Conservation (phyloP, 805 yeast genomes). For the Ogataea pilisensis region DNA sequence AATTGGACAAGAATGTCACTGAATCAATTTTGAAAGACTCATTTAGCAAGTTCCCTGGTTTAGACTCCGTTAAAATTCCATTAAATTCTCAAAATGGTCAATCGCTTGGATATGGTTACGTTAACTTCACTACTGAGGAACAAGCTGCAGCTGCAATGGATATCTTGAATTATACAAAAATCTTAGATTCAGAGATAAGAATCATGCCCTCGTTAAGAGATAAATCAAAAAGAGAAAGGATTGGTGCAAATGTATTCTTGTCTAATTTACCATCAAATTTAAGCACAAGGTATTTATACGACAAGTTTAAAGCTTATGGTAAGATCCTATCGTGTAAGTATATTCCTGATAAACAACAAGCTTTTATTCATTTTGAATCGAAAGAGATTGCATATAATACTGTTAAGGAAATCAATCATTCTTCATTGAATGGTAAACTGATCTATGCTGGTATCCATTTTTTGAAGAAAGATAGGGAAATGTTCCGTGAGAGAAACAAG, state of each 20-base stretch:
- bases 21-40: constrained; percentile 43
- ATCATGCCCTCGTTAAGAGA: constrained; percentile 55
- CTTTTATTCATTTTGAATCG: constrained; percentile 40
- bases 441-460: constrained; percentile 29
- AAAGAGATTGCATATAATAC: constrained; percentile 33
- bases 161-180: constrained; percentile 46
- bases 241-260: constrained; percentile 50
- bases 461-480: constrained; percentile 25
- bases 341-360: constrained; percentile 22
- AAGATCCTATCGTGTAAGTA: constrained; percentile 30
- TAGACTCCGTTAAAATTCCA: constrained; percentile 59
- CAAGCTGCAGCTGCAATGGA: constrained; percentile 57
- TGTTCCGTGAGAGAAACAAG: constrained; percentile 12
- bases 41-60: constrained; percentile 41
- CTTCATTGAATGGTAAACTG: constrained; percentile 19
- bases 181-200: constrained; percentile 42
- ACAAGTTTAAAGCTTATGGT: constrained; percentile 25
- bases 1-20: constrained; percentile 45
- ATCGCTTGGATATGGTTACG: constrained; percentile 72
- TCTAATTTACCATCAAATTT: constrained; percentile 39
- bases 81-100: constrained; percentile 46
- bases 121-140: constrained; percentile 47
- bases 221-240: constrained; percentile 32
- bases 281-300: constrained; percentile 28
- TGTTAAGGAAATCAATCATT: constrained; percentile 27